Percentiles rank a stretch among this genome's conserved stretches.
These are phyloP conservation scores for Puccinia novopanici DNA, from an alignment of 1,284 basidiomycete genomes.

Conservation along the genomic window DNA sequence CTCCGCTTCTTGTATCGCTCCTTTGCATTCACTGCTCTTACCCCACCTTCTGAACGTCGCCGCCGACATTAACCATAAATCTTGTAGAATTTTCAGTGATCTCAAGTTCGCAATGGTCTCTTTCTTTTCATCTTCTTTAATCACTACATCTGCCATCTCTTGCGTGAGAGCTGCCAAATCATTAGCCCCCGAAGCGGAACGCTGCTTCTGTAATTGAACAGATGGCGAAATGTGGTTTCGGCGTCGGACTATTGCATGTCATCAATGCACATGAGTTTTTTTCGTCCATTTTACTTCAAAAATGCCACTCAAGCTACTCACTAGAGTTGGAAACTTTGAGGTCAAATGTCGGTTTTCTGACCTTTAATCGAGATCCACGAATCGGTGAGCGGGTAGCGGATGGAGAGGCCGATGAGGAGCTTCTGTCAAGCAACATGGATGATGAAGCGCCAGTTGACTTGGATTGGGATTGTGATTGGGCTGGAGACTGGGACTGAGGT, in stretches of 20 bases:
- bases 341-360: constrained; percentile 27
- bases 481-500: not conserved
- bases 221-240: constrained; percentile 21
- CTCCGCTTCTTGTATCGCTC: constrained; percentile 93
- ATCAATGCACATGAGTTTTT: not conserved
- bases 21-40: constrained; percentile 83
- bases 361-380: constrained; percentile 17
- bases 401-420: constrained; percentile 8
- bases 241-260: not conserved
- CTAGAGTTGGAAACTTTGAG: constrained; percentile 29
- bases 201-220: constrained; percentile 12
- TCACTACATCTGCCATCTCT: constrained; percentile 20
- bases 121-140: constrained; percentile 24
- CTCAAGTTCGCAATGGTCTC: constrained; percentile 58
- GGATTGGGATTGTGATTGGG: constrained; percentile 13
- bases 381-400: constrained; percentile 15
- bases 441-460: constrained; percentile 11
- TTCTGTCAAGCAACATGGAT: constrained; percentile 7
- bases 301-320: not conserved
- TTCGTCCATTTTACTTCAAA: not conserved
- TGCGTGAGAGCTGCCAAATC: constrained; percentile 2
- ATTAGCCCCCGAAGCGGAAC: not conserved
- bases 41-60: constrained; percentile 87
- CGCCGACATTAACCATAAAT: constrained; percentile 89
- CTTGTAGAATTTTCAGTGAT: constrained; percentile 74